Evolutionary conservation across 768 basidiomycete genomes (phyloP).

Genomic region (Daedaleopsis nitida): DNA sequence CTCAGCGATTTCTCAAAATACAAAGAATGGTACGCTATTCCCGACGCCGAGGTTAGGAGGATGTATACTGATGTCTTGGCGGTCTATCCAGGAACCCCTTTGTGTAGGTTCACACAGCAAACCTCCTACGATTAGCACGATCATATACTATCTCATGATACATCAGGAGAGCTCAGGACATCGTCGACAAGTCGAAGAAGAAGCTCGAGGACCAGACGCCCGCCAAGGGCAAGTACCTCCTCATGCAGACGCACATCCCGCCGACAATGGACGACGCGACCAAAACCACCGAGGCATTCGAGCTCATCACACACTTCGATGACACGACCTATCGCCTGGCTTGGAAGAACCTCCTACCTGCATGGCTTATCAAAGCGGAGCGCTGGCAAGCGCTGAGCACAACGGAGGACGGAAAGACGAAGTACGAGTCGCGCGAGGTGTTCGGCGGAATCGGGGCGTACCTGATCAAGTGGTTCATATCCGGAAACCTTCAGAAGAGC

Average conservation of each 20-base stretch:
- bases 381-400: slow-evolving; percentile 64
- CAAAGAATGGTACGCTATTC: slow-evolving; percentile 53
- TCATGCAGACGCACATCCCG: slow-evolving; percentile 61
- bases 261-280: slow-evolving; percentile 33
- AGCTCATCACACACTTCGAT: slow-evolving; percentile 52
- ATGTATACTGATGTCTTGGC: not conserved
- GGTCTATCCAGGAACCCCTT: slow-evolving; percentile 60
- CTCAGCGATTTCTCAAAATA: slow-evolving; percentile 65
- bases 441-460: slow-evolving; percentile 61
- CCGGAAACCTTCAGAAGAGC: slow-evolving; percentile 43
- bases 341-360: slow-evolving; percentile 51
- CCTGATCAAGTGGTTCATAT: slow-evolving; percentile 47
- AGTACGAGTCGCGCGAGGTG: slow-evolving; percentile 65
- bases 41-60: not conserved
- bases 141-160: not conserved
- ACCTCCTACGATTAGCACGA: not conserved
- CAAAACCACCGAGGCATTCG: slow-evolving; percentile 43
- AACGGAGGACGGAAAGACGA: slow-evolving; percentile 55
- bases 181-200: slow-evolving; percentile 43
- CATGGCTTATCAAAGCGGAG: slow-evolving; percentile 52
- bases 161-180: slow-evolving; percentile 50
- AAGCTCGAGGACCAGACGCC: slow-evolving; percentile 52
- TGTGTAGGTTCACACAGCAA: slow-evolving; percentile 43
- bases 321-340: slow-evolving; percentile 54
- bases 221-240: slow-evolving; percentile 47